phyloP scores from a whole-genome alignment of 345 rosid species.

The Bruguiera gymnorhiza region DNA sequence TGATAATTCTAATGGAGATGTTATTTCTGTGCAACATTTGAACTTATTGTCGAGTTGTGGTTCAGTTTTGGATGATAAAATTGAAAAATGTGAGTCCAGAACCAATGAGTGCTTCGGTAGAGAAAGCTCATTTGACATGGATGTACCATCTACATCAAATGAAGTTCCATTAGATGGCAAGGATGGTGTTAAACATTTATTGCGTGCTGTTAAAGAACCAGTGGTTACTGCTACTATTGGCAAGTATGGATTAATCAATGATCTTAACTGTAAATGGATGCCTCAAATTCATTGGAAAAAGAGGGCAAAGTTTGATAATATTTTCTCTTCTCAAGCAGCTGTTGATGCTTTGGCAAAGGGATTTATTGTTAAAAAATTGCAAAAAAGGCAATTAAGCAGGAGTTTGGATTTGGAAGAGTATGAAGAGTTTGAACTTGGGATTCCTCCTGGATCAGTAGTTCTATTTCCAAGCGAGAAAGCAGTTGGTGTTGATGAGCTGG shows the following conservation, averaged over 20 bases:
- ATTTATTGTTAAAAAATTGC: conserved; percentile 53
- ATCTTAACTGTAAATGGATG: conserved; percentile 30
- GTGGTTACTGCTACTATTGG: conserved; percentile 30
- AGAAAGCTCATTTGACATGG: conserved; percentile 3
- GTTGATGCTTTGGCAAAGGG: conserved; percentile 53
- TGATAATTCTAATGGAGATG: conserved; percentile 13
- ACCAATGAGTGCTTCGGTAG: not conserved
- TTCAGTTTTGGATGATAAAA: conserved; percentile 6
- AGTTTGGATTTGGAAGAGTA: conserved; percentile 37
- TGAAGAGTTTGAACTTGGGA: conserved; percentile 50
- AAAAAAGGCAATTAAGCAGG: conserved; percentile 12
- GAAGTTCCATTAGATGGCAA: conserved; percentile 4
- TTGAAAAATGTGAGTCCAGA: conserved; percentile 13
- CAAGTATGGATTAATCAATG: conserved; percentile 42
- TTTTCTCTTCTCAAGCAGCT: conserved; percentile 38
- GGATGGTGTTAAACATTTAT: not conserved
- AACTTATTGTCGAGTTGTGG: not conserved
- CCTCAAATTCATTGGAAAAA: not conserved
- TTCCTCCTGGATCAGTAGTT: conserved; percentile 62
- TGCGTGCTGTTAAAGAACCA: conserved; percentile 15
- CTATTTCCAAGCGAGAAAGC: conserved; percentile 63
- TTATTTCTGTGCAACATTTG: not conserved
- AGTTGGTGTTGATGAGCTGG: conserved; percentile 41
- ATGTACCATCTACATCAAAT: not conserved
- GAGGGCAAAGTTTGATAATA: conserved; percentile 33